Base-by-base conservation (phyloP, 805 yeast species). In the Barnettozyma salicaria region DNA sequence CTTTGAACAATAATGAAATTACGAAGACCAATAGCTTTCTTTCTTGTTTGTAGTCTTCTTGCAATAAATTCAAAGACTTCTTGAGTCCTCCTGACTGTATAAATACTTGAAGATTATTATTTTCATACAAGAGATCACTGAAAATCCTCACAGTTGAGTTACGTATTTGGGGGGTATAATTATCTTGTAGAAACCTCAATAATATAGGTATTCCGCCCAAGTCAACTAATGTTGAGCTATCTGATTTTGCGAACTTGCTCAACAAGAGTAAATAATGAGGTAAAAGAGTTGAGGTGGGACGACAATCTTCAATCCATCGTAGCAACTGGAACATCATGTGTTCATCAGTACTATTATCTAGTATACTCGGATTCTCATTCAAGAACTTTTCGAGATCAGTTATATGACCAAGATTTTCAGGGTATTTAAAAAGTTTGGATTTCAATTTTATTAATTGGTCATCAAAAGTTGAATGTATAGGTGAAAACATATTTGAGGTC, bases 71-170 rank as follows among this genome's bases (percentile, higher is more conserved):
- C 3, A 72, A 49, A 16, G 65, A 48, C 4, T 62, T 57, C 25
- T 61, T 58, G 17, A 71, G 48, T 0, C 74, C 73, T 4, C 76
- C 76, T 35, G 67, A 56, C 4, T 72, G 64, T 5, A 70, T 59
- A 41, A 70, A 66, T 60, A 62, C 57, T 4, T 63, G 52, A 10
- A 68, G 42, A 2, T 68, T 63, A 18, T 44, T 47, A 12, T 60
- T 63, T 8, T 49, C 44, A n/a, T 53, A 45, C 18, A 68, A 39
- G 1, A 48, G 13, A 2, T 11, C 2, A 1, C n/a, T 17, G 6
- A 52, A 34, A 2, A 50, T n/a, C 4, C 29, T 34, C 6, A 40
- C 36, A 4, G 44, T 19, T 4, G 14, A 13, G 2, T 23, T 6
- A 30, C 46, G 39, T 7, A 39, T 18, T 7, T 18, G 4, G 1